Evolutionary conservation across 352 stramenopile species (phyloP).

Genomic region (Phytophthora citrophthora): DNA sequence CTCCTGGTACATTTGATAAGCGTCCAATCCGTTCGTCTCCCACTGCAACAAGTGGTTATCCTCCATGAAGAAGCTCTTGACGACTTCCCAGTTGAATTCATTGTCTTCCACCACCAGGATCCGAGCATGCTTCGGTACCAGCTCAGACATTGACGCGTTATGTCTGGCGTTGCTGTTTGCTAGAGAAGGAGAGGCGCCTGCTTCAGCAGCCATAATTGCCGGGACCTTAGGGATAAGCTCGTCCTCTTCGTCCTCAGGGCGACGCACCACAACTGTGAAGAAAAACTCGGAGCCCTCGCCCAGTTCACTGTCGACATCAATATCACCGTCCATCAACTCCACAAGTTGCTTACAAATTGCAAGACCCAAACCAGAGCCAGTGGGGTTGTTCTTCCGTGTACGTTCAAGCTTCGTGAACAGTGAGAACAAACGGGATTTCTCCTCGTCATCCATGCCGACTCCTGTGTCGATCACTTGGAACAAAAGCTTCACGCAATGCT

Average conservation of each 20-base stretch:
- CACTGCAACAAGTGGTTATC: constrained; percentile 85
- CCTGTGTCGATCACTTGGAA: constrained; percentile 79
- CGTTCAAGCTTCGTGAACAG: constrained; percentile 72
- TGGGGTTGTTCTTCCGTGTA: constrained; percentile 77
- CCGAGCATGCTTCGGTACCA: constrained; percentile 69
- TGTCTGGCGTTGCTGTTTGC: constrained; percentile 19
- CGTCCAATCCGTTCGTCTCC: constrained; percentile 80
- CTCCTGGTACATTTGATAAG: constrained; percentile 74
- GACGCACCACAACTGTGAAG: constrained; percentile 66
- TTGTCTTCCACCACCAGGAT: constrained; percentile 91
- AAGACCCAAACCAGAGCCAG: constrained; percentile 64
- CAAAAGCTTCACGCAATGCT: constrained; percentile 65
- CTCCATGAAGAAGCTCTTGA: constrained; percentile 87
- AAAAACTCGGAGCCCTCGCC: constrained; percentile 72
- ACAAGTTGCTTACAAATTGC: constrained; percentile 81
- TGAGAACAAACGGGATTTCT: constrained; percentile 69
- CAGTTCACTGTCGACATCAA: constrained; percentile 75
- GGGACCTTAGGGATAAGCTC: constrained; percentile 53
- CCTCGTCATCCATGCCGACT: constrained; percentile 69
- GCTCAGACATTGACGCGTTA: constrained; percentile 30
- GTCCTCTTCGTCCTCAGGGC: constrained; percentile 59
- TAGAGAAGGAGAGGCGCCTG: constrained; percentile 18
- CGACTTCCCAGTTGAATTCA: constrained; percentile 92
- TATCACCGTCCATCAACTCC: constrained; percentile 73
- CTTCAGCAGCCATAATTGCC: constrained; percentile 38